Base-by-base conservation (phyloP, 2,329 filamentous ascomycete genomes). In the Apiospora pterosperma region DNA sequence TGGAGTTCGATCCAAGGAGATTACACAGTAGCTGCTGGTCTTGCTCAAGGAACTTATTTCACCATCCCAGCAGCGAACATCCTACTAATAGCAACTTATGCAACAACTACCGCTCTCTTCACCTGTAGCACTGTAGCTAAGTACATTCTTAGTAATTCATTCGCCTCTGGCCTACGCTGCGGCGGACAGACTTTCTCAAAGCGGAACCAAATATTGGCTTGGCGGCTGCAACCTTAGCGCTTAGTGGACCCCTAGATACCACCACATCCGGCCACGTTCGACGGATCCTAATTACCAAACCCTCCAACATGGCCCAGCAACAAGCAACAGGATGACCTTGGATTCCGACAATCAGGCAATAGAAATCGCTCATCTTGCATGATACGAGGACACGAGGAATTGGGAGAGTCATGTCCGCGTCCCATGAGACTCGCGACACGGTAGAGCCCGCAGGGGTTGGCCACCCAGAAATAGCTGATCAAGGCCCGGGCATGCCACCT, bases 181-280 rank as follows among this genome's bases (percentile, higher is more conserved):
- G 21, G 34, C 48, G 48, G 48, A 55, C 28, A 34, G 25, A 61
- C 36, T 41, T 61, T 38, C 59, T 61, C 36, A 61, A 61, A 61
- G 59, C 59, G 59, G 60, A 39, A 62, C 39, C 39, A 62, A 62
- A 42, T 62, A 62, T 62, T 62, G 60, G 60, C 60, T 62, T 48
- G 60, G 60, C 60, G 60, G 39, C 60, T 42, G 39, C 31, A 25
- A 21, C 25, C n/a, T 42, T 62, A 62, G 60, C 39, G 60, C 38
- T 36, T n/a, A 16, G 60, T 62, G 60, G 60, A 39, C 25, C 60
- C 60, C 60, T 48, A 60, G 39, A 60, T 36, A 36, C 36, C 34
- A 39, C 58, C 34, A 60, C 34, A 60, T 60, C 34, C 58, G 48
- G 48, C 48, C 48, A 55, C 12, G 31, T 28, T 34, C 48, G 48